Evolutionary conservation across 2,329 filamentous ascomycete species (phyloP).

Genomic region (Curvularia verruculosa): DNA sequence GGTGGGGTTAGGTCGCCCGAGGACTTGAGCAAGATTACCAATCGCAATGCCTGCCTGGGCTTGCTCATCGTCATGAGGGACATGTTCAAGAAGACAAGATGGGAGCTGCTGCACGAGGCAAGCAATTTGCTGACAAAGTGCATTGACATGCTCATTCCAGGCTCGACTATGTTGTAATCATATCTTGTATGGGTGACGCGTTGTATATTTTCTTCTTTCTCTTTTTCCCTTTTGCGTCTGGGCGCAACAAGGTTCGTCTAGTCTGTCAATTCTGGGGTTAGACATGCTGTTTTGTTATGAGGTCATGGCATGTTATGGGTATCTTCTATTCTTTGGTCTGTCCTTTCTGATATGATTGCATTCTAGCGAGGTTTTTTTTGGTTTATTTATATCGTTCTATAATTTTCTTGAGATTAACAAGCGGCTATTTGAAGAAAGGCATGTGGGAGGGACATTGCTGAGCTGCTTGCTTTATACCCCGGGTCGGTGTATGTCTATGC

Average conservation of each 20-base stretch:
- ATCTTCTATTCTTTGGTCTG: slow-evolving; percentile 8
- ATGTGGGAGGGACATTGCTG: slow-evolving; percentile 7
- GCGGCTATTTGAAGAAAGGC: slow-evolving; percentile 7
- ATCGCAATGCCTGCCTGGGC: slow-evolving; percentile 82
- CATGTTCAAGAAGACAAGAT: slow-evolving; percentile 80
- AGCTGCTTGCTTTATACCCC: slow-evolving; percentile 24
- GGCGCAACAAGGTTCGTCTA: background rate
- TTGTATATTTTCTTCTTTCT: too few relatives aligned
- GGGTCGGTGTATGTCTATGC: slow-evolving; percentile 14
- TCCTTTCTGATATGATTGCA: slow-evolving; percentile 17
- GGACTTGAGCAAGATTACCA: slow-evolving; percentile 73
- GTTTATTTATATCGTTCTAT: slow-evolving; percentile 2
- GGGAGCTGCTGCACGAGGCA: slow-evolving; percentile 91
- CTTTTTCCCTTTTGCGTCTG: background rate
- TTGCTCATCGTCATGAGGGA: slow-evolving; percentile 81
- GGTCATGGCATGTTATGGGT: slow-evolving; percentile 12
- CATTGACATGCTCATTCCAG: slow-evolving; percentile 64
- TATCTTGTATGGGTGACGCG: background rate
- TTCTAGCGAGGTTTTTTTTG: slow-evolving; percentile 20
- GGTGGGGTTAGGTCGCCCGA: slow-evolving; percentile 76
- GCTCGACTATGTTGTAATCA: slow-evolving; percentile 23
- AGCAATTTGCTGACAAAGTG: slow-evolving; percentile 81
- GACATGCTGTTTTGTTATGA: slow-evolving; percentile 16
- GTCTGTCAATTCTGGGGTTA: background rate
- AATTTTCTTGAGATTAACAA: slow-evolving; percentile 15